Evolutionary conservation across 2,329 filamentous ascomycete species (phyloP).

Genomic region (Elsinoe australis): DNA sequence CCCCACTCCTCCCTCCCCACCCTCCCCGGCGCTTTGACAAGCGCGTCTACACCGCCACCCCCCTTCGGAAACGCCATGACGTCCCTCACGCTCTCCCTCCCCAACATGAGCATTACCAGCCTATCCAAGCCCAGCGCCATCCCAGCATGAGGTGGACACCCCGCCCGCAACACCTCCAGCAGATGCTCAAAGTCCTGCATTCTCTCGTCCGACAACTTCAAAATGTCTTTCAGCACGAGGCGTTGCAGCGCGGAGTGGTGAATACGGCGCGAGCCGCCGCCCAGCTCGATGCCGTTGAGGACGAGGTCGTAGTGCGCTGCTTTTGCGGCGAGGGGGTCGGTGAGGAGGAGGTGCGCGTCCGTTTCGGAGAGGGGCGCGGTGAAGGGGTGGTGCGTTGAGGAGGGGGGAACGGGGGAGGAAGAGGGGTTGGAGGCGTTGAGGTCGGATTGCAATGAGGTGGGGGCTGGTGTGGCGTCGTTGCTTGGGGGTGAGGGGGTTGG

Average conservation of each 20-base stretch:
- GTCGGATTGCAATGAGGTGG: neutral
- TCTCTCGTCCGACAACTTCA: conserved; percentile 65
- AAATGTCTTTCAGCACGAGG: conserved; percentile 72
- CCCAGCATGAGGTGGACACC: conserved; percentile 90
- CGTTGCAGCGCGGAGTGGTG: conserved; percentile 77
- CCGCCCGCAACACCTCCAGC: conserved; percentile 69
- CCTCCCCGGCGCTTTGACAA: conserved; percentile 68
- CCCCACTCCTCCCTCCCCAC: conserved; percentile 55
- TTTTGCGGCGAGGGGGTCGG: conserved; percentile 61
- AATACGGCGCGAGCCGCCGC: conserved; percentile 87
- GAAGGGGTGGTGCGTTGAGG: conserved; percentile 90
- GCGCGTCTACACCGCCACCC: conserved; percentile 76
- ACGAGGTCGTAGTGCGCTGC: conserved; percentile 96
- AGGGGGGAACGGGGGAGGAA: conserved; percentile 40
- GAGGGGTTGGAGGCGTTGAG: neutral
- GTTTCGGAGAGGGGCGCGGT: conserved; percentile 66
- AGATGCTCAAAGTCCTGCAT: conserved; percentile 80
- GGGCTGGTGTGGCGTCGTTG: conserved; percentile 54
- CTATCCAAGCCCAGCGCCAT: conserved; percentile 90
- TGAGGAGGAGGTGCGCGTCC: conserved; percentile 65
- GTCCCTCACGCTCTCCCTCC: conserved; percentile 70
- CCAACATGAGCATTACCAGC: conserved; percentile 70
- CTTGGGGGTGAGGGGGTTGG: conserved; percentile 69
- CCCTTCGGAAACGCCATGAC: conserved; percentile 97
- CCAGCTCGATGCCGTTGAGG: conserved; percentile 88